A percentile compares a stretch with the other conserved stretches of the same genome.
These are phyloP conservation scores for Claviceps lovelessii DNA, from an alignment of 2,329 filamentous ascomycete species.

Conservation along the genomic window DNA sequence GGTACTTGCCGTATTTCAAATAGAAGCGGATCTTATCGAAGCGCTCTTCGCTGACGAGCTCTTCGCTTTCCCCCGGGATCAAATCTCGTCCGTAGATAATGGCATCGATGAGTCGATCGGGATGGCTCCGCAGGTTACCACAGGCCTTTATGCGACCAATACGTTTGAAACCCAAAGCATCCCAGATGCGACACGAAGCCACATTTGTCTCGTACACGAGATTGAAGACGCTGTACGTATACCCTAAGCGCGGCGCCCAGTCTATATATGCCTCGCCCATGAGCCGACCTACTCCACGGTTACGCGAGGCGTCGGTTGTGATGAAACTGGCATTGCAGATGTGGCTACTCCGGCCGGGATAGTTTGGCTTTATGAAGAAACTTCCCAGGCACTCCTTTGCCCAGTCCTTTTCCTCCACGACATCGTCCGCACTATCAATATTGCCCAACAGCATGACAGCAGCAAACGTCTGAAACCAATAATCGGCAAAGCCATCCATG, in stretches of 20 bases:
- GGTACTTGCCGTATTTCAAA: conserved; percentile 86
- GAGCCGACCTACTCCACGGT: conserved; percentile 58
- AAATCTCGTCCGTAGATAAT: conserved; percentile 64
- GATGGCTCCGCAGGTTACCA: conserved; percentile 54
- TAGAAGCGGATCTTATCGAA: conserved; percentile 99
- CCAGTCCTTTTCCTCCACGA: conserved; percentile 55
- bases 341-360: conserved; percentile 79
- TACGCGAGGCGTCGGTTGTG: conserved; percentile 57
- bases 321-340: conserved; percentile 76
- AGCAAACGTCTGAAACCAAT: conserved; percentile 87
- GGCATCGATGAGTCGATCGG: conserved; percentile 55
- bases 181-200: conserved; percentile 81
- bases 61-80: conserved; percentile 48
- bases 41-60: conserved; percentile 82
- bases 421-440: conserved; percentile 47
- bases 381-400: conserved; percentile 69
- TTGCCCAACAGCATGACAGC: conserved; percentile 76
- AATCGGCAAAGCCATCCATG: conserved; percentile 59
- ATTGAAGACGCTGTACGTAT: conserved; percentile 88
- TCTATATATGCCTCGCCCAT: conserved; percentile 68
- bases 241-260: conserved; percentile 68
- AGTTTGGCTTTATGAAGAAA: conserved; percentile 91
- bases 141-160: conserved; percentile 69
- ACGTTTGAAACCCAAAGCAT: conserved; percentile 80
- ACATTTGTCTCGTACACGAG: conserved; percentile 90